A percentile compares a stretch with the other conserved stretches of the same genome.
Conservation (phyloP, 1,139 yeast genomes). For the Candida pseudocylindracea region DNA sequence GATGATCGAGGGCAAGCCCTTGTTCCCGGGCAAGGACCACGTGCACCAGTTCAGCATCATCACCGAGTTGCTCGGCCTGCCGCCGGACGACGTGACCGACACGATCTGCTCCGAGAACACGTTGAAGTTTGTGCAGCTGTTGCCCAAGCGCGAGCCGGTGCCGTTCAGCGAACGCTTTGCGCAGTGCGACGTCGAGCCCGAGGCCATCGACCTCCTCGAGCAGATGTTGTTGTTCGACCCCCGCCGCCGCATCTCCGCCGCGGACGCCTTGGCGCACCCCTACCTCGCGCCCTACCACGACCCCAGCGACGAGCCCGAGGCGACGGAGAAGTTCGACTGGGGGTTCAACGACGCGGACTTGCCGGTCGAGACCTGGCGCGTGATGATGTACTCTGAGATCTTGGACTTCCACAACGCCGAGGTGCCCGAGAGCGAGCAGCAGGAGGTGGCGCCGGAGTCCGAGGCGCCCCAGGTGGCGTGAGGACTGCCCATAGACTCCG, state of each 20-base stretch:
- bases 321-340: constrained; percentile 92
- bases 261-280: constrained; percentile 73
- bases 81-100: constrained; percentile 88
- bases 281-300: constrained; percentile 96
- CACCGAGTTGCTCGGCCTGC: constrained; percentile 89
- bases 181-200: constrained; percentile 58
- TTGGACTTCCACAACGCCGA: constrained; percentile 62
- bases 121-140: constrained; percentile 74
- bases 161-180: constrained; percentile 68
- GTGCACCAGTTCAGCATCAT: constrained; percentile 95
- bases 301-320: constrained; percentile 92
- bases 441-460: neutral
- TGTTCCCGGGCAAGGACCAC: constrained; percentile 96
- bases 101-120: constrained; percentile 95
- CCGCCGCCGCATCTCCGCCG: constrained; percentile 80
- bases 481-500: neutral
- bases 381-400: constrained; percentile 96
- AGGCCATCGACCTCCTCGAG: constrained; percentile 73
- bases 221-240: constrained; percentile 93
- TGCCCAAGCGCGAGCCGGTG: constrained; percentile 82
- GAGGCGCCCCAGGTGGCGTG: neutral
- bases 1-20: constrained; percentile 97
- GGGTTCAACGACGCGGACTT: constrained; percentile 93
- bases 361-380: constrained; percentile 97
- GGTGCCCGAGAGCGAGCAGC: neutral